These are phyloP conservation scores for Akebia trifoliata DNA, from an alignment of 164 flowering plant species.

Conservation along the genomic window DNA sequence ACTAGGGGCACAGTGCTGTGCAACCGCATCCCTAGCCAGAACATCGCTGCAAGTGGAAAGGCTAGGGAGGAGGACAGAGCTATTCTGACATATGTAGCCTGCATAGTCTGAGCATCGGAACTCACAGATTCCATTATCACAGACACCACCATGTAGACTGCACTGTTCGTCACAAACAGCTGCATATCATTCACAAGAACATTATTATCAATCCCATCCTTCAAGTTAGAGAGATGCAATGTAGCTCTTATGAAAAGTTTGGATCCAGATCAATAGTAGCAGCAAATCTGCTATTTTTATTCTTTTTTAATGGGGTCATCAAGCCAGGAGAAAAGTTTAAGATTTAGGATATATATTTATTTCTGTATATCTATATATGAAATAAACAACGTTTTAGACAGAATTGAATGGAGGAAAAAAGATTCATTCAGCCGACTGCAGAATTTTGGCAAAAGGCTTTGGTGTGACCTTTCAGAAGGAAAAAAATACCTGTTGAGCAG, in stretches of 20 bases:
- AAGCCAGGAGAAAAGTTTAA: too few relatives aligned
- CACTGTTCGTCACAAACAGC: conserved; percentile 95
- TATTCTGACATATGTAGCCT: conserved; percentile 96
- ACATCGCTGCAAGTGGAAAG: conserved; percentile 80
- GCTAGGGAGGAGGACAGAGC: conserved; percentile 67
- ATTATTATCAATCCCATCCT: background rate
- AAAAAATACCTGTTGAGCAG: conserved; percentile 86
- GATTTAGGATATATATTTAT: too few relatives aligned
- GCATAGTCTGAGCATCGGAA: conserved; percentile 99
- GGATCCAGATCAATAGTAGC: too few relatives aligned
- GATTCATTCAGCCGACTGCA: too few relatives aligned
- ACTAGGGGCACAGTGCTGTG: conserved; percentile 95
- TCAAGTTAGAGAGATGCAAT: background rate
- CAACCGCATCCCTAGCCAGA: conserved; percentile 52
- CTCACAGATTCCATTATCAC: conserved; percentile 94
- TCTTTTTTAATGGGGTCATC: too few relatives aligned
- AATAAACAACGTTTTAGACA: too few relatives aligned
- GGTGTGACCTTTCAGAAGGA: background rate
- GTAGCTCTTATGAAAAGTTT: background rate
- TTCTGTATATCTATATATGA: too few relatives aligned
- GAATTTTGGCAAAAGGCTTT: background rate
- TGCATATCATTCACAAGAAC: conserved; percentile 33
- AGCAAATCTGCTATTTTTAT: too few relatives aligned
- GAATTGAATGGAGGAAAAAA: too few relatives aligned
- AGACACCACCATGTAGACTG: conserved; percentile 97